Evolutionary conservation across 2,329 filamentous ascomycete genomes (phyloP).

Genomic region (Colletotrichum sp.): DNA sequence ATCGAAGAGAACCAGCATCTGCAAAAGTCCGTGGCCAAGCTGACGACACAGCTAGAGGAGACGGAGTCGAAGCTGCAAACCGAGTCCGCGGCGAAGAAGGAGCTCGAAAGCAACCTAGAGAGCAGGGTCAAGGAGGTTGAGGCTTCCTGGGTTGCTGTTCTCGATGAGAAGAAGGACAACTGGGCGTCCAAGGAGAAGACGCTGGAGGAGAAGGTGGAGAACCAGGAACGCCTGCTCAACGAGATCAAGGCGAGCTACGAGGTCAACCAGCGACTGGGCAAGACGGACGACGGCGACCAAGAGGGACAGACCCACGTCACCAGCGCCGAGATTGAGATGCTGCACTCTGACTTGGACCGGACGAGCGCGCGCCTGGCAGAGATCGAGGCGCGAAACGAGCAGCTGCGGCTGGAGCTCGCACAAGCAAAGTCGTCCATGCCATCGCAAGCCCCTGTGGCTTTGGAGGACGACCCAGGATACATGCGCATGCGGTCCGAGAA

Average conservation of each 20-base stretch:
- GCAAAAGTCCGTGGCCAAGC: constrained; percentile 75
- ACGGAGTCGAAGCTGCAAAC: constrained; percentile 80
- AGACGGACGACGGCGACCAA: constrained; percentile 67
- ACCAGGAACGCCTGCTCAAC: constrained; percentile 87
- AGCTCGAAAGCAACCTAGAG: constrained; percentile 80
- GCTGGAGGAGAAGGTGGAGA: constrained; percentile 92
- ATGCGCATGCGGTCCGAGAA: constrained; percentile 92
- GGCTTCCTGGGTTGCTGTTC: constrained; percentile 84
- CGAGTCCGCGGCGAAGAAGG: constrained; percentile 75
- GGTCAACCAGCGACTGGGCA: constrained; percentile 87
- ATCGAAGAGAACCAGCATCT: constrained; percentile 87
- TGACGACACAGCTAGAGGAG: constrained; percentile 84
- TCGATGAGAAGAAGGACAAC: constrained; percentile 94
- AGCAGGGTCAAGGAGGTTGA: constrained; percentile 87
- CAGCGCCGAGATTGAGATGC: constrained; percentile 91
- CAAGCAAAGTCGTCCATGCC: constrained; percentile 80
- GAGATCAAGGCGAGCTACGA: constrained; percentile 98
- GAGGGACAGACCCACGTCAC: constrained; percentile 69
- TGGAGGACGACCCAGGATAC: constrained; percentile 90
- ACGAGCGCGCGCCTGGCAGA: constrained; percentile 88
- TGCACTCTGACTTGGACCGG: constrained; percentile 88
- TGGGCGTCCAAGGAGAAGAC: constrained; percentile 94
- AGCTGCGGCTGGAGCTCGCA: constrained; percentile 87
- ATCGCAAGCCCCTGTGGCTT: constrained; percentile 60
- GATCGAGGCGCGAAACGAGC: constrained; percentile 92